These are phyloP conservation scores for Xeromyces bisporus DNA, from an alignment of 495 filamentous ascomycete species.

Conservation along the genomic window DNA sequence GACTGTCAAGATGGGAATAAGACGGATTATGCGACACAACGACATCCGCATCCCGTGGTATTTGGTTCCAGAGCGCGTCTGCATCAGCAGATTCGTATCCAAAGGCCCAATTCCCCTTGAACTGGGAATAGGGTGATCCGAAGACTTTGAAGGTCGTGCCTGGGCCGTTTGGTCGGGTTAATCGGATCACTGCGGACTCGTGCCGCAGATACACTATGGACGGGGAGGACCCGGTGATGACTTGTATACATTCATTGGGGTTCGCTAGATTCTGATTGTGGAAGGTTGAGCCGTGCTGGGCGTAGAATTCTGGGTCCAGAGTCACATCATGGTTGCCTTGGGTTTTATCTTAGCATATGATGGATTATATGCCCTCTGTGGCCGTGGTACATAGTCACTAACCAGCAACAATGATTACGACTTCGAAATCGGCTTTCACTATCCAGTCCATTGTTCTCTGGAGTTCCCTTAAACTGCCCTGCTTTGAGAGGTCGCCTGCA, in stretches of 20 bases:
- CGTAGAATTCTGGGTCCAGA: conserved; percentile 46
- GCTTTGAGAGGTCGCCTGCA: conserved; percentile 43
- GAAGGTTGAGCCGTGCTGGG: conserved; percentile 36
- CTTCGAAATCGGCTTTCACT: conserved; percentile 34
- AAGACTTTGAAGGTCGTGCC: conserved; percentile 56
- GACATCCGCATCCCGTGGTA: conserved; percentile 29
- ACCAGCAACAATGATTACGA: conserved; percentile 44
- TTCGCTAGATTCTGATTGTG: conserved; percentile 44
- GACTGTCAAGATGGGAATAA: conserved; percentile 26
- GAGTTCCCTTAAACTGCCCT: conserved; percentile 35
- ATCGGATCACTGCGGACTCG: conserved; percentile 37
- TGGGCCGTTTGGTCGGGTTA: conserved; percentile 41
- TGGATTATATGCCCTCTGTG: too few relatives aligned
- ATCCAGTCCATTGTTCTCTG: conserved; percentile 40
- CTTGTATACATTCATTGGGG: conserved; percentile 33
- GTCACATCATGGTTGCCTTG: conserved; percentile 70
- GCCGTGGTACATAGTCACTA: too few relatives aligned
- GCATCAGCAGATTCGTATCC: conserved; percentile 39
- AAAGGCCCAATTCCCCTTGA: conserved; percentile 53
- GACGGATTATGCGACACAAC: conserved; percentile 35
- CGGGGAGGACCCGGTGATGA: conserved; percentile 32
- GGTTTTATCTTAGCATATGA: not conserved
- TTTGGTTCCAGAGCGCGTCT: conserved; percentile 28
- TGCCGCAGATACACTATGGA: conserved; percentile 52
- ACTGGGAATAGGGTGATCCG: conserved; percentile 56